Base-by-base conservation (phyloP, 257 asterid species). In the Fraxinus anomala region DNA sequence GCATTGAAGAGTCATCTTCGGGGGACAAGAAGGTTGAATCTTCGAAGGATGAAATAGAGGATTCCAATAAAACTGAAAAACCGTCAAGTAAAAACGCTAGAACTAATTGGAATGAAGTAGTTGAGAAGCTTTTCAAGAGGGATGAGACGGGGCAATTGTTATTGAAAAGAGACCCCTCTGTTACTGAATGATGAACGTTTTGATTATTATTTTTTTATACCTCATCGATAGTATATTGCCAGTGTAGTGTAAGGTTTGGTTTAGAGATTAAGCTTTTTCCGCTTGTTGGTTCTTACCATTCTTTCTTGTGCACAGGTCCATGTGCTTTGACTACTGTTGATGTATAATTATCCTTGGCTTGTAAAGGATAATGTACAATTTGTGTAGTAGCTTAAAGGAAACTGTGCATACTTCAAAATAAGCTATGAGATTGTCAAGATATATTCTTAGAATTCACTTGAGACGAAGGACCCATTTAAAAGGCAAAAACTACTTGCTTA, bases 71-170 rank as follows among this genome's bases (percentile, higher is more conserved):
- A 14, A 68, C 81, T 70, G 83, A 79, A 70, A 83, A 83, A 3
- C 24, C 85, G 0, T 33, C 21, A 39, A 23, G 82, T 31, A 76
- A 82, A 9, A 80, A 80, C 76, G 81, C 91, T 40, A 86, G 78
- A 79, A 85, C 97, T 73, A 93, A 89, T 81, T 95, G 98, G 99
- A 81, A 90, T 16, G 91, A 86, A 23, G 81, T 91, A 34, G 90
- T 86, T 26, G 86, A 84, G 85, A 91, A 78, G 86, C 93, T 95
- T 37, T 89, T 88, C 83, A 72, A 78, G 77, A 89, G 77, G 85
- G 78, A 86, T 5, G 94, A 86, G 75, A 86, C 91, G 0, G 90
- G 92, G 67, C 51, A 83, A 66, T 39, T 87, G 80, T 69, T 56
- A 39, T 61, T 91, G 68, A 86, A 89, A 56, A 81, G 77, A 77